These are phyloP conservation scores for Boletus rubroflammeus DNA, from an alignment of 768 basidiomycete species.

Conservation along the genomic window DNA sequence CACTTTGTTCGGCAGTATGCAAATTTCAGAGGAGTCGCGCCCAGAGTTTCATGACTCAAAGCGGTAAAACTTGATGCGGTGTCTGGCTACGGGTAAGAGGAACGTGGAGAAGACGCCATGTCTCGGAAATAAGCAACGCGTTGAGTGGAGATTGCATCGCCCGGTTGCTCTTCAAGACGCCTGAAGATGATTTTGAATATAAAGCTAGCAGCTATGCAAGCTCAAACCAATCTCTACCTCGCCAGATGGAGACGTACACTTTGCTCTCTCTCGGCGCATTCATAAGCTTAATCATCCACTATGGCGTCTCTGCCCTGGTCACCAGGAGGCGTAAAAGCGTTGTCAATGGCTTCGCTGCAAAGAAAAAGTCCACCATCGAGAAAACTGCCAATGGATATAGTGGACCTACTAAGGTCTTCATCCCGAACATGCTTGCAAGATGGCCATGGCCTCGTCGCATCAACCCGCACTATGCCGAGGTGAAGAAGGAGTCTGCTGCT, in stretches of 20 bases:
- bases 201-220: neutral
- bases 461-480: conserved; percentile 3
- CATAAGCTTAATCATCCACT: neutral
- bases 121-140: neutral
- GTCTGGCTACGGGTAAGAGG: neutral
- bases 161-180: neutral
- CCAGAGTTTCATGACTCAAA: too few species aligned
- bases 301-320: neutral
- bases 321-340: neutral
- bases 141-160: too few species aligned
- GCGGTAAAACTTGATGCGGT: neutral
- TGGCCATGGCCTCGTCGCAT: conserved; percentile 19
- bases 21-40: too few species aligned
- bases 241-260: conserved; percentile 5
- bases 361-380: neutral
- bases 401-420: conserved; percentile 5
- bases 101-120: neutral
- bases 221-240: neutral
- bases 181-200: neutral
- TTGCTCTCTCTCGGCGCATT: conserved; percentile 1
- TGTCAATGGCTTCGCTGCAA: neutral
- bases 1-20: too few species aligned
- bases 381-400: neutral
- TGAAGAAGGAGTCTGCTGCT: conserved; percentile 10
- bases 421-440: conserved; percentile 14